These are phyloP conservation scores for Lepidium didymum DNA, from an alignment of 345 rosid species.

Conservation along the genomic window DNA sequence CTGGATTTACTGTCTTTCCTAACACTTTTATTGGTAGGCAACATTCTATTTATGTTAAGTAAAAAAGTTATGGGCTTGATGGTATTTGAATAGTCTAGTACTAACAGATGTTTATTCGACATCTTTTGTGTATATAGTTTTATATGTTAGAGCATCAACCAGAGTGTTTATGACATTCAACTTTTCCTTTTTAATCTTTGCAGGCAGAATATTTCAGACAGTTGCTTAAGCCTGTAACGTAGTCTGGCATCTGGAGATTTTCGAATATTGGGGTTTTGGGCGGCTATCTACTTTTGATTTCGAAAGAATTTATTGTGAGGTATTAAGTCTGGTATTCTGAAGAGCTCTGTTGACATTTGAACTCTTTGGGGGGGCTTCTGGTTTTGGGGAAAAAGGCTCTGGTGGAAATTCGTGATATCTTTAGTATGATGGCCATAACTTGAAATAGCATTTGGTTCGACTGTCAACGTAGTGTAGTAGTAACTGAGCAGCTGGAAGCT, in stretches of 20 bases:
- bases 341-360: conserved; percentile 24
- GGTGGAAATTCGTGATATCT: conserved; percentile 22
- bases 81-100: neutral
- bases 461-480: conserved; percentile 26
- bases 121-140: neutral
- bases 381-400: conserved; percentile 21
- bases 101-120: neutral
- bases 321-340: conserved; percentile 28
- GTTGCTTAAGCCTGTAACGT: conserved; percentile 97
- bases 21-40: neutral
- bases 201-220: conserved; percentile 97
- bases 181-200: neutral
- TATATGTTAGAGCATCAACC: neutral
- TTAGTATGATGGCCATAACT: conserved; percentile 30
- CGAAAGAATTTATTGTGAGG: conserved; percentile 26
- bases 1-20: neutral
- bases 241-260: conserved; percentile 36
- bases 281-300: conserved; percentile 36
- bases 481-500: conserved; percentile 20
- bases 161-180: neutral
- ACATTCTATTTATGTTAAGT: neutral
- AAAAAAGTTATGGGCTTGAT: neutral
- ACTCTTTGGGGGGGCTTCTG: conserved; percentile 7
- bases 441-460: conserved; percentile 30
- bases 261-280: conserved; percentile 33